Base-by-base conservation (phyloP, 108 stramenopile species). In the Pseudonitzschia pungens region DNA sequence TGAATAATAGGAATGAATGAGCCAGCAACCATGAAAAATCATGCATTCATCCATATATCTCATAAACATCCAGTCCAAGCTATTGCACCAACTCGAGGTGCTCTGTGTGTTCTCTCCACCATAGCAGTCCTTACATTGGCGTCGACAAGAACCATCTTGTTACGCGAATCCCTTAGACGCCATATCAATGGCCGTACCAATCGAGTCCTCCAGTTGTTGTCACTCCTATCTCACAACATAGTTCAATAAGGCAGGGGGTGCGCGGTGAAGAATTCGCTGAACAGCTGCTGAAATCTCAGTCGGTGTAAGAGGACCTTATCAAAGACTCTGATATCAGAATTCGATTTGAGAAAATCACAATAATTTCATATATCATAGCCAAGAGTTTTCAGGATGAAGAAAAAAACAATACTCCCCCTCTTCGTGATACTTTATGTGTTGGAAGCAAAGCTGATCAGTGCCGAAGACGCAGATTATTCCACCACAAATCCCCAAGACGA, bases 381-480 rank as follows among this genome's bases (percentile, higher is more conserved):
- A 58, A 58, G 26, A 26, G 27, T 58, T 3, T 58, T 16, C 57
- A 58, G 28, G 24, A 58, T 58, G 57, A 58, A 58, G 57, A 27
- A 58, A 26, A 16, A 22, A 58, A 58, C 28, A 27, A 58, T 6
- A 58, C 15, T 26, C 14, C 26, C 26, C 27, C 57, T 58, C 3
- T 31, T 58, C 24, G n/a, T n/a, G 16, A 27, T 26, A 58, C 8
- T 58, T 27, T 31, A 9, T 58, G 24, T 14, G 11, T 26, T 58
- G 27, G 26, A 16, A 5, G 57, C 6, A 21, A 58, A 58, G 4
- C 7, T 8, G 7, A 58, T 26, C 5, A 26, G 14, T 26, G 57
- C 57, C 57, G 57, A 31, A 26, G 27, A 31, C 15, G 27, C n/a
- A n/a, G n/a, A n/a, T n/a, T n/a, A n/a, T 56, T 56, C 55, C 24